phyloP scores from a whole-genome alignment of 2,329 filamentous ascomycete genomes.

The Claviceps humidiphila region DNA sequence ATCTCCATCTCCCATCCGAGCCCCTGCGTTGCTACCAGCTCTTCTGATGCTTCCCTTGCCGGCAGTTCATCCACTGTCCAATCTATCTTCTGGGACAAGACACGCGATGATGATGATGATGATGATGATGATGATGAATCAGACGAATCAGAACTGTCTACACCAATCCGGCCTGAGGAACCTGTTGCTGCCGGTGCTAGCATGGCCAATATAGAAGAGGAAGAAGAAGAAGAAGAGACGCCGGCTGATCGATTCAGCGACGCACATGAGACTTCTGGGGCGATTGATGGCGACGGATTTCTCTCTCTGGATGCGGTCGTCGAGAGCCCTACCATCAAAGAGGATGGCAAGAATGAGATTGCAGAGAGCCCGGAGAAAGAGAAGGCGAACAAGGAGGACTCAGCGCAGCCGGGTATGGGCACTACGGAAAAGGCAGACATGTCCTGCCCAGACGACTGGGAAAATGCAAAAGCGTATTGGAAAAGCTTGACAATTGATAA shows the following conservation, averaged over 20 bases:
- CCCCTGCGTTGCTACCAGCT: not conserved
- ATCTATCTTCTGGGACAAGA: not conserved
- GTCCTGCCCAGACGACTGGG: slow-evolving; percentile 41
- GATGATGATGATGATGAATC: not conserved
- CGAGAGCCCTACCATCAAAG: slow-evolving; percentile 35
- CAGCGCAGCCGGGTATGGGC: not conserved
- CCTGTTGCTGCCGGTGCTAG: slow-evolving; percentile 9
- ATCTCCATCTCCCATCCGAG: slow-evolving; percentile 5
- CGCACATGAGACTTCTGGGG: slow-evolving; percentile 59
- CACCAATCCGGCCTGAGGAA: slow-evolving; percentile 11
- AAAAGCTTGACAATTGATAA: slow-evolving; percentile 49
- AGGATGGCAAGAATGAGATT: slow-evolving; percentile 12
- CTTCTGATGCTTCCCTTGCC: not conserved
- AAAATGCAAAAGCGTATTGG: slow-evolving; percentile 57
- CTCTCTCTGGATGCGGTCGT: slow-evolving; percentile 61
- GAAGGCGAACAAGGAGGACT: not conserved
- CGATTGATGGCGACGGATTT: slow-evolving; percentile 53
- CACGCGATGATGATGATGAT: not conserved
- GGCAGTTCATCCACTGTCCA: slow-evolving; percentile 3
- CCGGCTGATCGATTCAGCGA: slow-evolving; percentile 59
- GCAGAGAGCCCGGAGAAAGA: slow-evolving; percentile 1
- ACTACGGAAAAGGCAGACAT: not conserved
- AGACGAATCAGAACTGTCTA: slow-evolving; percentile 2
- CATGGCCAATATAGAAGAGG: slow-evolving; percentile 27
- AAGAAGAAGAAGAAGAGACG: slow-evolving; percentile 29